Conservation (phyloP, 2,329 filamentous ascomycete genomes). For the Pyricularia sp. region DNA sequence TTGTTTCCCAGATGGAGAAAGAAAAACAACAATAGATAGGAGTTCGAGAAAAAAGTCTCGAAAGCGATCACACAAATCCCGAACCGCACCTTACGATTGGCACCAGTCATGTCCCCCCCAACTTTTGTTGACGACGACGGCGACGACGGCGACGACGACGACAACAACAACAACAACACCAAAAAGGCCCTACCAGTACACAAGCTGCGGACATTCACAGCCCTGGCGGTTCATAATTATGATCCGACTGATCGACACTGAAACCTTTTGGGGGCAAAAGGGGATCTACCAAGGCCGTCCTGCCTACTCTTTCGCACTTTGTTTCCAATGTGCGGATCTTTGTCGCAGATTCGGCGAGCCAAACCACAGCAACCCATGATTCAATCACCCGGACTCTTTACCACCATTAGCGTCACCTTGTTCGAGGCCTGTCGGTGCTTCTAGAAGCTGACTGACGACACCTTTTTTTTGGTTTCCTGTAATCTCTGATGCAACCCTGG, state of each 20-base stretch:
- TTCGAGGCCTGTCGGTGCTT: neutral
- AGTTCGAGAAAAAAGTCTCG: neutral
- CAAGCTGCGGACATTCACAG: neutral
- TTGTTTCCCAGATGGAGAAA: neutral
- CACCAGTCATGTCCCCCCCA: neutral
- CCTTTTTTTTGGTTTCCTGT: neutral
- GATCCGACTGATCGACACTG: slow-evolving; percentile 6
- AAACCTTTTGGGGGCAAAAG: slow-evolving; percentile 5
- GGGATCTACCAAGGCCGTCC: neutral
- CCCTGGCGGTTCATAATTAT: neutral
- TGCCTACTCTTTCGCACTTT: slow-evolving; percentile 9
- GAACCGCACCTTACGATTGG: neutral
- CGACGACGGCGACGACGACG: neutral
- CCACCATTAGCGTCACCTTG: neutral
- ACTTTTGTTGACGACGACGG: neutral
- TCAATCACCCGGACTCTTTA: neutral
- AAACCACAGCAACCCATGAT: neutral
- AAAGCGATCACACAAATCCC: neutral
- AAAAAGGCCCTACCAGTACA: neutral
- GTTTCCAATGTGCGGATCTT: slow-evolving; percentile 23
- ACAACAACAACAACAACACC: no score
- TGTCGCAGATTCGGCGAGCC: slow-evolving; percentile 16
- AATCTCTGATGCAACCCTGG: neutral
- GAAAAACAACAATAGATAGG: neutral
- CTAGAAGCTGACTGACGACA: neutral